Conservation (phyloP, 2,329 filamentous ascomycete genomes). For the Cladosporium sp. region DNA sequence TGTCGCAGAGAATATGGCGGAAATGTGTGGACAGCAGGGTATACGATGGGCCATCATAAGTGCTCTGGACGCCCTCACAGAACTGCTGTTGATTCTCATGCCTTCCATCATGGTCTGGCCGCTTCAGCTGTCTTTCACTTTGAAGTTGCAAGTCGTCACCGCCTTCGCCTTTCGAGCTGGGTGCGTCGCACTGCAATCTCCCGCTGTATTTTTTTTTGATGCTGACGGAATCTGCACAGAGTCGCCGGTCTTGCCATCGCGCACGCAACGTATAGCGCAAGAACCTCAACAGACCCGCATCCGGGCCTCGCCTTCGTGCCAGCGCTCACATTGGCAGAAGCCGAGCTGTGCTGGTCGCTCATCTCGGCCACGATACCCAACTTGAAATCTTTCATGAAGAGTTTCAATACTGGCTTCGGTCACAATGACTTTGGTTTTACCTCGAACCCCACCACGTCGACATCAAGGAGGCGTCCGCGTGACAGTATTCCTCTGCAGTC, state of each 20-base stretch:
- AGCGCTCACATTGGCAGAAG: conserved; percentile 34
- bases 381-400: conserved; percentile 38
- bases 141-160: no score
- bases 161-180: no score
- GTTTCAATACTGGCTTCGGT: conserved; percentile 37
- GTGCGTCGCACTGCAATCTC: no score
- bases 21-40: no score
- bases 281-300: conserved; percentile 19
- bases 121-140: no score
- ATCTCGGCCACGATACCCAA: conserved; percentile 41
- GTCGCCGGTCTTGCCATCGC: conserved; percentile 10
- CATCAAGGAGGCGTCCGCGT: neutral
- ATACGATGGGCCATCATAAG: no score
- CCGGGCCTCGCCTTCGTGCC: conserved; percentile 30
- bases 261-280: neutral
- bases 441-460: neutral
- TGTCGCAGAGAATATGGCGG: no score
- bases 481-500: neutral
- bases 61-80: no score
- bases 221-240: conserved; percentile 20
- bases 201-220: conserved; percentile 30
- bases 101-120: no score
- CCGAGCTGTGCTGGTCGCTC: conserved; percentile 39
- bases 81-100: no score
- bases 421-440: conserved; percentile 2